Evolutionary conservation across 148 eudicot species (phyloP).

Genomic region (Persicaria maculosa): DNA sequence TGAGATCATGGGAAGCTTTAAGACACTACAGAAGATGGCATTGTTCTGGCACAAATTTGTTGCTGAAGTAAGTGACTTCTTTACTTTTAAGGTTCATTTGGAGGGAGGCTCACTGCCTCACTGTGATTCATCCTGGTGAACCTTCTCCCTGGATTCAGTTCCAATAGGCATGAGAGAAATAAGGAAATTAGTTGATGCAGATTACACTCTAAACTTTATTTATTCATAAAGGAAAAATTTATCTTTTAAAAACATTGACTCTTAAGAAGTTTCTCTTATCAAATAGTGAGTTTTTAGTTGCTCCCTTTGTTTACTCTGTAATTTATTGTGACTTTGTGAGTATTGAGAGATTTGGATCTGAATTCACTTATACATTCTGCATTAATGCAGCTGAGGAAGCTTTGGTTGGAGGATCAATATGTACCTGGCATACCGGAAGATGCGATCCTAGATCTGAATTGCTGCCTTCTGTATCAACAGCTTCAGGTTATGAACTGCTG

Average conservation of each 20-base stretch:
- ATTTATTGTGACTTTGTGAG: neutral
- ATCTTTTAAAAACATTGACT: neutral
- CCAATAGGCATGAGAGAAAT: neutral
- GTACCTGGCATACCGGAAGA: constrained; percentile 83
- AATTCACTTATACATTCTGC: constrained; percentile 7
- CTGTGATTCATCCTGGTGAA: neutral
- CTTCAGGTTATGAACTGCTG: constrained; percentile 95
- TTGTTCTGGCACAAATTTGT: constrained; percentile 73
- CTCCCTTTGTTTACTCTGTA: neutral
- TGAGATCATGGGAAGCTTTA: constrained; percentile 88
- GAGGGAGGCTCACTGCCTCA: neutral
- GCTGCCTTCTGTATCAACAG: constrained; percentile 80
- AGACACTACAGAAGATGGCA: constrained; percentile 72
- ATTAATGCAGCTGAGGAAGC: constrained; percentile 72
- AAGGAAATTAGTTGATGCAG: neutral
- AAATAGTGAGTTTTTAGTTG: neutral
- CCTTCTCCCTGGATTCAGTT: constrained; percentile 3
- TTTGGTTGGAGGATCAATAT: constrained; percentile 81
- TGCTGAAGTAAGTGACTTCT: constrained; percentile 64
- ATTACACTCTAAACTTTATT: neutral
- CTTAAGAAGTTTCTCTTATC: neutral
- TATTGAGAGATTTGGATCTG: neutral
- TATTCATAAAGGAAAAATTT: neutral
- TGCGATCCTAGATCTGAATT: constrained; percentile 68
- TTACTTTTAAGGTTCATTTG: constrained; percentile 1